Conservation (phyloP, 345 rosid species). For the Pugionium dolabratum region DNA sequence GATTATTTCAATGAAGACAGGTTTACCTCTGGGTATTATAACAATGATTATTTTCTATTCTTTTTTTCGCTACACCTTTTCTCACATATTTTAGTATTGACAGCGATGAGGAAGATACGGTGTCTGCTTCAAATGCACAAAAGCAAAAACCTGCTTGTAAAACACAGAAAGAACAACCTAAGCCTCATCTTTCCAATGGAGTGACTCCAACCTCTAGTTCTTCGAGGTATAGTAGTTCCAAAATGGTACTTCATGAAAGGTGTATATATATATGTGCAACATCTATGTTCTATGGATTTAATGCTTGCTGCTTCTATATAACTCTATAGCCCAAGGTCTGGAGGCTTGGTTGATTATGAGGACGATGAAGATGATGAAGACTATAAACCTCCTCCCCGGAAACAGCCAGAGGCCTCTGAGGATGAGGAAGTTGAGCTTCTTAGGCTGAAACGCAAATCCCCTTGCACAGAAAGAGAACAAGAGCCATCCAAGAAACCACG, state of each 20-base stretch:
- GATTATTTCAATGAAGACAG: slow-evolving; percentile 98
- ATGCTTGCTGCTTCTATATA: not conserved
- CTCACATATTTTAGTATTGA: slow-evolving; percentile 29
- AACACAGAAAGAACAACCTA: slow-evolving; percentile 46
- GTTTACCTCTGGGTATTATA: slow-evolving; percentile 38
- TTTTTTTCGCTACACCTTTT: slow-evolving; percentile 4
- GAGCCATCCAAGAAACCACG: slow-evolving; percentile 66
- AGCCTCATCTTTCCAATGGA: slow-evolving; percentile 72
- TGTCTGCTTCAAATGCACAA: slow-evolving; percentile 64
- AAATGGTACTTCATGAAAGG: slow-evolving; percentile 1
- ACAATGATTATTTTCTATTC: not conserved
- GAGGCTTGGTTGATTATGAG: slow-evolving; percentile 93
- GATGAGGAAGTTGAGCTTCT: slow-evolving; percentile 71
- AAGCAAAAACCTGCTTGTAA: slow-evolving; percentile 57
- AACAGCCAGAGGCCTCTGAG: slow-evolving; percentile 56
- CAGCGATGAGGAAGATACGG: slow-evolving; percentile 96
- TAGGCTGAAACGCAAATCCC: slow-evolving; percentile 67
- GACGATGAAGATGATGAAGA: slow-evolving; percentile 98
- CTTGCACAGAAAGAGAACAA: slow-evolving; percentile 61
- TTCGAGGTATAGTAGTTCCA: slow-evolving; percentile 54
- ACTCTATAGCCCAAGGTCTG: slow-evolving; percentile 58
- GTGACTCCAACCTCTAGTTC: slow-evolving; percentile 55
- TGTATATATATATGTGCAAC: too few species aligned
- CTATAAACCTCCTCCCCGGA: slow-evolving; percentile 85
- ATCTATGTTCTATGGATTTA: slow-evolving; percentile 17